Evolutionary conservation across 108 stramenopile genomes (phyloP), one percentile per base, ranked within the genome.

Genomic region (Fragilariopsis cylindrus): DNA sequence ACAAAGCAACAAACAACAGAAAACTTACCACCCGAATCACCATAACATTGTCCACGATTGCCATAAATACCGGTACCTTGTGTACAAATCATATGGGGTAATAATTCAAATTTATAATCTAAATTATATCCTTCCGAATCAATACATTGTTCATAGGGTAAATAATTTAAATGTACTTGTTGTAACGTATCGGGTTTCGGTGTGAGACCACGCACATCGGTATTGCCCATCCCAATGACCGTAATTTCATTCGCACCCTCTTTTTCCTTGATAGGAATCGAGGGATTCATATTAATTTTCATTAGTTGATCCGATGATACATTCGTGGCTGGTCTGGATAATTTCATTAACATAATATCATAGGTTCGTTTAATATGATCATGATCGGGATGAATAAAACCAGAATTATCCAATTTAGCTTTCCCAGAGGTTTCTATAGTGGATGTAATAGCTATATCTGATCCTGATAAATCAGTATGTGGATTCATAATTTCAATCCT

Each of bases 1-100:
- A n/a, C n/a, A n/a, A n/a, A 0, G n/a, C n/a, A 40, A 0, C 2
- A 60, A 30, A n/a, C n/a, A 21, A 21, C n/a, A n/a, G n/a, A n/a
- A n/a, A 21, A 60, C 58, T 60, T 40, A 65, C 65, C 65, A 39
- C 67, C 67, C 1, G 67, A 68, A 52, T 68, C 67, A 50, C 67
- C 67, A 18, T 68, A 68, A 21, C 67, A 68, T 44, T 68, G 67
- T 40, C 67, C 67, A 8, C 67, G 47, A 4, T 50, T 16, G 18
- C 21, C 16, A 40, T 68, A 68, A 4, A 68, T 50, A n/a, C 67
- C 49, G 0, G 48, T 18, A 50, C 67, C 67, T 8, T 39, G 46
- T 0, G 67, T 68, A 19, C 67, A 68, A 47, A 68, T 49, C 67
- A 68, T 68, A 48, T 68, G 49, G 1, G 67, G 67, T 6, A 68